Conservation (phyloP, 495 filamentous ascomycete genomes). For the Cladorrhinum samala region DNA sequence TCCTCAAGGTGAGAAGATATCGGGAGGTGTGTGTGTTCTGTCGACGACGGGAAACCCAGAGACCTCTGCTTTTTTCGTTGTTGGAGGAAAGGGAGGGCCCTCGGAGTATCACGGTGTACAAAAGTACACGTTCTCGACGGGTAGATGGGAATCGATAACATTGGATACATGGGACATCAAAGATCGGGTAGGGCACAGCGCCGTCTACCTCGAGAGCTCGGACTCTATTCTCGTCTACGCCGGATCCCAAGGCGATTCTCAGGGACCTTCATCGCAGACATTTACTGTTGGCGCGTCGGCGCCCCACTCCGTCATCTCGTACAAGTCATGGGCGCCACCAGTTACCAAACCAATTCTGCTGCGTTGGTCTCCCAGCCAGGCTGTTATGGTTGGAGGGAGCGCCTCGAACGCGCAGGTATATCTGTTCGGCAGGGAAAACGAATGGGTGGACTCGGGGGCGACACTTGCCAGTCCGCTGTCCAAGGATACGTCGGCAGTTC, state of each 20-base stretch:
- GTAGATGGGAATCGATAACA: conserved; percentile 66
- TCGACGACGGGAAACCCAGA: conserved; percentile 50
- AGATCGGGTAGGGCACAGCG: conserved; percentile 67
- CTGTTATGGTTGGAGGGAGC: conserved; percentile 71
- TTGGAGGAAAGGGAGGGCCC: conserved; percentile 62
- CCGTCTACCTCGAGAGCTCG: conserved; percentile 64
- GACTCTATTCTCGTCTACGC: conserved; percentile 76
- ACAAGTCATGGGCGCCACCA: conserved; percentile 52
- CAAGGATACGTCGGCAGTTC: conserved; percentile 44
- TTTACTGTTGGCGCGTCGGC: conserved; percentile 60
- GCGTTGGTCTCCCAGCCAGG: conserved; percentile 66
- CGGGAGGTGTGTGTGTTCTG: conserved; percentile 70
- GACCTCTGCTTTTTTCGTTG: conserved; percentile 66
- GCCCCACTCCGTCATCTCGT: conserved; percentile 54
- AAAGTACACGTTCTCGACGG: conserved; percentile 68
- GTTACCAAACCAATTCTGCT: conserved; percentile 64
- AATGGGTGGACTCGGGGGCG: conserved; percentile 60
- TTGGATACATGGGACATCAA: conserved; percentile 51
- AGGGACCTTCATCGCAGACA: conserved; percentile 59
- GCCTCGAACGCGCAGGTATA: conserved; percentile 60
- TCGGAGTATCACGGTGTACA: conserved; percentile 71
- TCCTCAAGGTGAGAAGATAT: conserved; percentile 58
- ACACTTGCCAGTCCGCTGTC: conserved; percentile 53
- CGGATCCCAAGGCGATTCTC: conserved; percentile 56
- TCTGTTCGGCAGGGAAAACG: conserved; percentile 45